Conservation (phyloP, 148 eudicot genomes). For the Spergularia marina region DNA sequence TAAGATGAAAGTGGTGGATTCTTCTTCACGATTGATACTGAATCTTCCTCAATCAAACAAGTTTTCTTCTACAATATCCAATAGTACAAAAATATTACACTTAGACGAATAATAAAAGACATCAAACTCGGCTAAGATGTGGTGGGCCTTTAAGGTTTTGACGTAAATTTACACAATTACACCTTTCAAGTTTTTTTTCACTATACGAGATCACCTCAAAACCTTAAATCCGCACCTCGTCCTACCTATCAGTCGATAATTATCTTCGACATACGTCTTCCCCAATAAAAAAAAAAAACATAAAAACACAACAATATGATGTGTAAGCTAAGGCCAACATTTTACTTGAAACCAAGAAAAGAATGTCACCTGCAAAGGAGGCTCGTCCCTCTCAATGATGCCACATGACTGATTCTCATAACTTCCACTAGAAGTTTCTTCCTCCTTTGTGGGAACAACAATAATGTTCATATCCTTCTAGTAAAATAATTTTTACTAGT, state of each 20-base stretch:
- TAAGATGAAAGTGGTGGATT: constrained; percentile 48
- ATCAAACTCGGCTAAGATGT: not conserved
- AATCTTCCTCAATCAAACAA: constrained; percentile 24
- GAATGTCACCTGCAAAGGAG: constrained; percentile 50
- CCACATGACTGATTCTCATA: constrained; percentile 16
- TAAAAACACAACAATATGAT: not conserved
- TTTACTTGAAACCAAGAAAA: not conserved
- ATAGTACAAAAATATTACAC: not conserved
- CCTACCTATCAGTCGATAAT: too few species aligned
- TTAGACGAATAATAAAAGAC: not conserved
- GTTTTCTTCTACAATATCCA: constrained; percentile 27
- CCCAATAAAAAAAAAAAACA: too few species aligned
- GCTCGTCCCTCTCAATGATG: constrained; percentile 38
- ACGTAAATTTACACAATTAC: too few species aligned
- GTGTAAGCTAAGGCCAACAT: not conserved
- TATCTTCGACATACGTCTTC: too few species aligned
- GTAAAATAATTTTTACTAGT: not conserved
- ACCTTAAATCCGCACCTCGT: too few species aligned
- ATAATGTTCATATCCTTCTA: not conserved
- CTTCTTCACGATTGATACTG: constrained; percentile 41
- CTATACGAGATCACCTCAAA: too few species aligned
- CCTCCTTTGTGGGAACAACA: not conserved
- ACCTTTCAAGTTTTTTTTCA: too few species aligned
- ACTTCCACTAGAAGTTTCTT: constrained; percentile 10
- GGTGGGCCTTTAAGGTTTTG: too few species aligned